Evolutionary conservation across 2,329 filamentous ascomycete species (phyloP).

Genomic region (Cytospora piceicola): DNA sequence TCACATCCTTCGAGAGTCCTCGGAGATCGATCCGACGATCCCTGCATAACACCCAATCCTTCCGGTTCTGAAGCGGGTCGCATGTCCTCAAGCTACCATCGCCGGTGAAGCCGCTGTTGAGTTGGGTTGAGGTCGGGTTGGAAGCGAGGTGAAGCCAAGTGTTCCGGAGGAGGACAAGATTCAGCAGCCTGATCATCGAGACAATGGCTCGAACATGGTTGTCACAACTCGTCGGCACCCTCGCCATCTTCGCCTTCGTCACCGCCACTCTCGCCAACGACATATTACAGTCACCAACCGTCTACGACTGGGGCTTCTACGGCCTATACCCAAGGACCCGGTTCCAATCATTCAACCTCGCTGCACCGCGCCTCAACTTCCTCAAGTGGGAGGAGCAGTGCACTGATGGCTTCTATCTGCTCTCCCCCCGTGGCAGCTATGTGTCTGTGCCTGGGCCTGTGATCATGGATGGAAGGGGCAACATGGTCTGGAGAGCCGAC

Average conservation of each 20-base stretch:
- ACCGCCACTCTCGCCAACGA: conserved; percentile 4
- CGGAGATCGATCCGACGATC: neutral
- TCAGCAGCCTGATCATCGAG: neutral
- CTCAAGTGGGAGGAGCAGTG: conserved; percentile 29
- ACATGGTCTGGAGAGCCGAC: conserved; percentile 35
- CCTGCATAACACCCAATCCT: neutral
- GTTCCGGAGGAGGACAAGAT: neutral
- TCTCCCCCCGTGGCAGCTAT: conserved; percentile 30
- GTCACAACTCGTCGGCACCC: conserved; percentile 1
- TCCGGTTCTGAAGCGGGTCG: neutral
- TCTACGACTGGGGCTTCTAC: conserved; percentile 32
- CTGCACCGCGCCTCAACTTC: conserved; percentile 31
- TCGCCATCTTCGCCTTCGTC: neutral
- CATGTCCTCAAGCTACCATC: neutral
- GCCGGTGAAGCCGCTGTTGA: neutral
- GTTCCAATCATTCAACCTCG: conserved; percentile 28
- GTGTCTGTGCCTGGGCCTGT: conserved; percentile 32
- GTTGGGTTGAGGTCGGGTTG: neutral
- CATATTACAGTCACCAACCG: conserved; percentile 20
- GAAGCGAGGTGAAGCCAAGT: no score
- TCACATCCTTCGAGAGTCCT: no score
- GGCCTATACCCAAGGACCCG: conserved; percentile 29
- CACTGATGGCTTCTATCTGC: conserved; percentile 28
- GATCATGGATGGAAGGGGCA: conserved; percentile 35
- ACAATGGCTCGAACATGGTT: conserved; percentile 23